Base-by-base conservation (phyloP, 495 filamentous ascomycete genomes). In the Friedmanniomyces simplex region DNA sequence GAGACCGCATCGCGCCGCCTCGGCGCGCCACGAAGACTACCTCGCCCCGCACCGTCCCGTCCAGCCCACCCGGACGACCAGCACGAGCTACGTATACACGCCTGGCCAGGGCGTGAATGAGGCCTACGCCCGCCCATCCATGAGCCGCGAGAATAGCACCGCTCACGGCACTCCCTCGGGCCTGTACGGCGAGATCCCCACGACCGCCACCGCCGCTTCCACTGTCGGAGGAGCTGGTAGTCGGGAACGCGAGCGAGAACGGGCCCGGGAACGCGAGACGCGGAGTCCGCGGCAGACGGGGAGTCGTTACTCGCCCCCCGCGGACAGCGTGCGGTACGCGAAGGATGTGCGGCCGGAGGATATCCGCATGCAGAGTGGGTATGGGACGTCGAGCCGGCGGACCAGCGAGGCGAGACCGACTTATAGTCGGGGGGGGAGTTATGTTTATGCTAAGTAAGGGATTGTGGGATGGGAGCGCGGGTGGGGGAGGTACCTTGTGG, bases 111-210 rank as follows among this genome's bases (percentile, higher is more conserved):
- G 46, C 21, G 37, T 52, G 6, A 30, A 43, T 2, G 21, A 41
- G 21, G 6, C 25, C 20, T 20, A 25, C 46, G 24, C 4, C 20
- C 42, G 51, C 1, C 52, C 58, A 14, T 1, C 53, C 32, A 4
- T 52, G 14, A 57, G 36, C 30, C 59, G 59, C 18, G 53, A 52
- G 48, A 41, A 34, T 3, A 34, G 16, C 20, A 5, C 46, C 24
- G 20, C 46, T 8, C 42, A n/a, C n/a, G n/a, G 41, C 43, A 21
- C 8, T 7, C 18, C 25, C 28, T 6, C 24, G 14, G 2, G 22
- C 10, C 42, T 62, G 16, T 62, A 47, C 54, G 59, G 54, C 48
- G 59, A 62, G 42, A 22, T 62, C 7, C 49, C 46, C 12, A 55
- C 58, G 18, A 49, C 42, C 24, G 34, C 43, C 26, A 14, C 49